phyloP scores from a whole-genome alignment of 2,329 filamentous ascomycete genomes.

The Huntiella savannae region DNA sequence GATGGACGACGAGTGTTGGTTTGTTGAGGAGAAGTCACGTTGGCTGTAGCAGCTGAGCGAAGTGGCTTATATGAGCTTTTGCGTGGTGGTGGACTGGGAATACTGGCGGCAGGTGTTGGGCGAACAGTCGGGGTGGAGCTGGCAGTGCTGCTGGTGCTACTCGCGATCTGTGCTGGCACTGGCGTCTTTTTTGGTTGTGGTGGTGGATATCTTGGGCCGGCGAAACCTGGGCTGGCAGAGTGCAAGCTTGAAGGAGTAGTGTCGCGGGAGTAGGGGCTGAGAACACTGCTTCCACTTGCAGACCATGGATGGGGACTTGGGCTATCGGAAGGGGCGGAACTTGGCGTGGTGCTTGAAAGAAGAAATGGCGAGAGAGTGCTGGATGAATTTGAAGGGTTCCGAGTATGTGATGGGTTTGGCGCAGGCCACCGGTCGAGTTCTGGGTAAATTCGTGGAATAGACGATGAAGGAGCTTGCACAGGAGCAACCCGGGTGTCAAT shows the following conservation, averaged over 20 bases:
- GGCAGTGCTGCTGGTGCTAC: neutral
- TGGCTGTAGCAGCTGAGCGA: conserved; percentile 36
- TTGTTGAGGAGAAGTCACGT: conserved; percentile 26
- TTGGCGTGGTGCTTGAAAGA: conserved; percentile 44
- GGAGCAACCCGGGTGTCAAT: conserved; percentile 7
- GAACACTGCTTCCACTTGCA: neutral
- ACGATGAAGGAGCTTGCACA: neutral
- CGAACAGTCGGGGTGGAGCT: neutral
- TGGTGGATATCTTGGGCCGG: conserved; percentile 14
- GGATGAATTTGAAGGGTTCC: conserved; percentile 4
- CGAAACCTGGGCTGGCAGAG: conserved; percentile 49
- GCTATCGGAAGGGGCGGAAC: conserved; percentile 57
- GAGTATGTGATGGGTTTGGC: neutral
- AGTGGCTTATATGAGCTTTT: conserved; percentile 21
- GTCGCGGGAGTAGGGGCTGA: conserved; percentile 46
- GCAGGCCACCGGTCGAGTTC: conserved; percentile 10
- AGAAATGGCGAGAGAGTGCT: conserved; percentile 33
- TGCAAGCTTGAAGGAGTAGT: conserved; percentile 64
- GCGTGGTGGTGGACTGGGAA: neutral
- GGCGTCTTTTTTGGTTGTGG: neutral
- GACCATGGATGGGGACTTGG: conserved; percentile 28
- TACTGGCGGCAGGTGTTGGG: conserved; percentile 20
- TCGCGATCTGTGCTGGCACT: neutral
- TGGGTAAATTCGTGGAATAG: conserved; percentile 6
- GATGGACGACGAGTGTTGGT: neutral